These are phyloP conservation scores for Perilla frutescens DNA, from an alignment of 257 asterid genomes.

Conservation along the genomic window DNA sequence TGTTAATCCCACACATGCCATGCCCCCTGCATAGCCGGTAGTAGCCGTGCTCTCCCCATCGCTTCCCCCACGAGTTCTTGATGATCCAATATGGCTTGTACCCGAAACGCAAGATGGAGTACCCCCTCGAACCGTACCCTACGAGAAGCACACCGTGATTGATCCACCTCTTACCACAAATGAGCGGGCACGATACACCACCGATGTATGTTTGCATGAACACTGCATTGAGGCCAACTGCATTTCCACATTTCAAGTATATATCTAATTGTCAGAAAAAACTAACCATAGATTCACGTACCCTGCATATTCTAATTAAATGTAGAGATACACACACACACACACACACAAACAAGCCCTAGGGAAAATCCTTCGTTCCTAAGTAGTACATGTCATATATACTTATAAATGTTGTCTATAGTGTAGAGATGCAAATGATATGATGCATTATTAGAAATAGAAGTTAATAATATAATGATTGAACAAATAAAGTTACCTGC, in stretches of 20 bases:
- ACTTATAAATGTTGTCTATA: too few relatives aligned
- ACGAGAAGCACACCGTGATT: conserved; percentile 84
- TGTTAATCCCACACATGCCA: conserved; percentile 83
- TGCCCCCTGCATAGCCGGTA: conserved; percentile 70
- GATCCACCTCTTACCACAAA: conserved; percentile 61
- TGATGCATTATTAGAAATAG: too few relatives aligned
- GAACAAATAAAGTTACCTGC: conserved; percentile 45
- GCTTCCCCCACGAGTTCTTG: conserved; percentile 89
- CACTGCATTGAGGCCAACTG: conserved; percentile 80
- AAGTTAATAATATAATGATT: too few relatives aligned
- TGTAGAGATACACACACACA: too few relatives aligned
- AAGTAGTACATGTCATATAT: too few relatives aligned
- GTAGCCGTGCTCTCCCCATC: conserved; percentile 84
- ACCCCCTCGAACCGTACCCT: conserved; percentile 79
- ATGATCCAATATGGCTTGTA: conserved; percentile 81
- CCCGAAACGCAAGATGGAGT: conserved; percentile 67
- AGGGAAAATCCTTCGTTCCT: too few relatives aligned
- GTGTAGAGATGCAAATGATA: too few relatives aligned
- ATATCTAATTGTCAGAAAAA: neutral
- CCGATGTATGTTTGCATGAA: conserved; percentile 92
- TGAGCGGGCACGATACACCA: conserved; percentile 85
- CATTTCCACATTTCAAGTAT: conserved; percentile 17
- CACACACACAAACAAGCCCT: too few relatives aligned
- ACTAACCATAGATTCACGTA: neutral
- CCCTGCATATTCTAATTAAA: neutral